Evolutionary conservation across 768 basidiomycete genomes (phyloP).

Genomic region (Crucibulum laeve): DNA sequence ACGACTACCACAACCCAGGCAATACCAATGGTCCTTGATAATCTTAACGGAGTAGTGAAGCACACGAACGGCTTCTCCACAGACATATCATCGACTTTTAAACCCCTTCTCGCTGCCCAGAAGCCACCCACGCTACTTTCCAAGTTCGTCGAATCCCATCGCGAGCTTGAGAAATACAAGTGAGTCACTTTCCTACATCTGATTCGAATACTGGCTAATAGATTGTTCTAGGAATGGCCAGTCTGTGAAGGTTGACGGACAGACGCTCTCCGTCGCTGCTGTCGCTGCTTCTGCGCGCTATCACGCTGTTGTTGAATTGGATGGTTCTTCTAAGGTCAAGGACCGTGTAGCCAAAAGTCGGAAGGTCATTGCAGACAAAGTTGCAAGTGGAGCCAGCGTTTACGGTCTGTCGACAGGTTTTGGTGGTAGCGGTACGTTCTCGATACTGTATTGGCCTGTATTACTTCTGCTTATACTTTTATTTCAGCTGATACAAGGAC

Average conservation of each 20-base stretch:
- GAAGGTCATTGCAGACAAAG: conserved; percentile 63
- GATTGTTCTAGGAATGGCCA: conserved; percentile 36
- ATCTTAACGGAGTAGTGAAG: conserved; percentile 13
- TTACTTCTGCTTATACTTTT: background rate
- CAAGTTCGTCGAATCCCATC: conserved; percentile 41
- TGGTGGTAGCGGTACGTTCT: conserved; percentile 58
- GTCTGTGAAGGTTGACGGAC: conserved; percentile 59
- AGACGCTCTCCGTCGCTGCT: conserved; percentile 60
- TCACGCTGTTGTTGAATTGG: conserved; percentile 38
- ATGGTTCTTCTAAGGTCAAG: conserved; percentile 33
- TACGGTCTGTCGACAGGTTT: conserved; percentile 84
- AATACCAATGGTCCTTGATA: conserved; percentile 21
- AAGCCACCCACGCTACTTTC: conserved; percentile 16
- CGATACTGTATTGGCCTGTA: conserved; percentile 3
- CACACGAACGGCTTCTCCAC: conserved; percentile 8
- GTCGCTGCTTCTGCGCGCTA: conserved; percentile 66
- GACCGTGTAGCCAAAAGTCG: conserved; percentile 59
- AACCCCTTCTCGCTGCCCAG: conserved; percentile 5
- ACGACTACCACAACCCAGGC: too few relatives aligned
- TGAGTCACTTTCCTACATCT: conserved; percentile 33
- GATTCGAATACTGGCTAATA: conserved; percentile 36
- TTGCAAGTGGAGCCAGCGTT: conserved; percentile 62
- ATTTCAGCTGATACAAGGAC: conserved; percentile 68
- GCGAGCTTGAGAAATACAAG: conserved; percentile 56
- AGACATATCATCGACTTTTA: conserved; percentile 2